Percentiles rank a stretch among this genome's conserved stretches.
Conservation (phyloP, 208 protist genomes). For the Crithidia sp. region DNA sequence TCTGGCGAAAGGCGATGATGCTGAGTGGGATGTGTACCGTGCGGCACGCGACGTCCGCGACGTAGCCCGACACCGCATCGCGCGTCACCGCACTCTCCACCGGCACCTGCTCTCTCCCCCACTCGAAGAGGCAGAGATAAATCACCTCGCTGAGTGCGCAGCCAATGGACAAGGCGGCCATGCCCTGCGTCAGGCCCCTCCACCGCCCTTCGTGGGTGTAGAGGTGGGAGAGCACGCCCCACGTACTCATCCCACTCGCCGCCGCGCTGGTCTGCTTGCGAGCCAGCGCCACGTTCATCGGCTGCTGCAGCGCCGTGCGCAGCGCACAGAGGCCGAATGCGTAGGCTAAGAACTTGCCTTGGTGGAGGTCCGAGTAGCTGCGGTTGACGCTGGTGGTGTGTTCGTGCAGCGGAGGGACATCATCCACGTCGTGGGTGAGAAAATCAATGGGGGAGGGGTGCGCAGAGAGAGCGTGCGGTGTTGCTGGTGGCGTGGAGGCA, state of each 20-base stretch:
- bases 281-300: slow-evolving; percentile 80
- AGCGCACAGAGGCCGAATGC: slow-evolving; percentile 68
- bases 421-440: slow-evolving; percentile 26
- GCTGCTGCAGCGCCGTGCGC: slow-evolving; percentile 80
- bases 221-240: slow-evolving; percentile 43
- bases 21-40: slow-evolving; percentile 80
- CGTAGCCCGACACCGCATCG: slow-evolving; percentile 69
- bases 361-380: slow-evolving; percentile 75
- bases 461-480: background rate
- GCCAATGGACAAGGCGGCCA: slow-evolving; percentile 64
- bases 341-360: slow-evolving; percentile 55
- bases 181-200: slow-evolving; percentile 60
- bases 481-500: background rate
- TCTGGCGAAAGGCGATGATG: slow-evolving; percentile 84
- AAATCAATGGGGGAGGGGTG: slow-evolving; percentile 21
- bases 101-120: slow-evolving; percentile 54
- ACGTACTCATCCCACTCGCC: slow-evolving; percentile 38
- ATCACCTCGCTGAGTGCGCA: slow-evolving; percentile 82
- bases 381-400: slow-evolving; percentile 86
- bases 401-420: slow-evolving; percentile 33
- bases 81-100: slow-evolving; percentile 37
- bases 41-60: slow-evolving; percentile 66
- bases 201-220: slow-evolving; percentile 60
- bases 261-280: slow-evolving; percentile 70
- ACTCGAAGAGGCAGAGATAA: slow-evolving; percentile 84